Evolutionary conservation across 1,284 basidiomycete genomes (phyloP), one percentile per base, ranked within the genome.

Genomic region (Bjerkandera adusta): DNA sequence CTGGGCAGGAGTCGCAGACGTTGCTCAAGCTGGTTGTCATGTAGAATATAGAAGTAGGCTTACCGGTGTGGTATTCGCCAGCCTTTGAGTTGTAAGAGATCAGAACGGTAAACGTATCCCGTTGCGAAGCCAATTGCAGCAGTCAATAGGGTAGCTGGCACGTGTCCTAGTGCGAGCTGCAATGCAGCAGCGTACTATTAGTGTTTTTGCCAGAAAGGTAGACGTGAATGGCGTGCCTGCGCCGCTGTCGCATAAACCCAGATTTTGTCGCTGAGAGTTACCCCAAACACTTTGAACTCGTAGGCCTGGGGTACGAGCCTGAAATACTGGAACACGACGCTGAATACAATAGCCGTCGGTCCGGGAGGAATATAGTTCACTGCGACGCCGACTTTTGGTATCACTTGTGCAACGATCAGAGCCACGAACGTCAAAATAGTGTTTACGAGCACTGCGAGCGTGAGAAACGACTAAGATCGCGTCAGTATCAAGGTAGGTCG

Each of bases 91-190:
- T 81, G 81, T 25, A 85, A 75, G 18, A 88, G 57, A 63, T 93
- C 89, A 11, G 89, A 86, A 36, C 89, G 83, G 62, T 93, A 94
- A 46, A 89, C 68, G 58, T 83, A 73, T 0, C 92, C 91, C 5
- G 81, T 70, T 4, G 86, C 52, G 8, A 92, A 52, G 21, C 92
- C 92, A 26, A 86, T 66, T 22, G 75, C 49, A 1, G 85, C 73
- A 2, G 81, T 77, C 7, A 79, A 66, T 4, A 76, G 61, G 5
- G 88, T 88, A 2, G 81, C 73, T 0, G 89, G 89, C 1, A 79
- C 67, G 30, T 81, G 77, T 15, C 81, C 81, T 34, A 87, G 67
- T 4, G 81, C 74, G 39, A 93, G 75, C 88, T 93, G 57, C 16
- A 34, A 36, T 30, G 26, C 27, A 51, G 20, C 29, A 21, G 36